phyloP scores from a whole-genome alignment of 495 filamentous ascomycete genomes.

The Aspergillus saccharolyticus region DNA sequence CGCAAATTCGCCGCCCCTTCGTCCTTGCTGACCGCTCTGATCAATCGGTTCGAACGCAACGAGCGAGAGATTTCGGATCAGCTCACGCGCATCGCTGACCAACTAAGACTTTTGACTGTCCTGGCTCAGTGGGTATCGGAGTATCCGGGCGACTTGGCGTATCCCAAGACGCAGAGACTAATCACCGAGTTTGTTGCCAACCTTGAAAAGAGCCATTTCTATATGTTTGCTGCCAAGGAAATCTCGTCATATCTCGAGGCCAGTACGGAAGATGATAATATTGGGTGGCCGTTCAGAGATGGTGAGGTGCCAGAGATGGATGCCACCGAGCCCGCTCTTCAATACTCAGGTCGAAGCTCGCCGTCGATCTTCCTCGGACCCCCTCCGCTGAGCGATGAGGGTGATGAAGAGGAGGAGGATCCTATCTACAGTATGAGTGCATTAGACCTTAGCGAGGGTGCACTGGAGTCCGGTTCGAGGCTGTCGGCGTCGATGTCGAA shows the following conservation, averaged over 20 bases:
- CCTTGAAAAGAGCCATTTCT: slow-evolving; percentile 65
- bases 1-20: slow-evolving; percentile 85
- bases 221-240: slow-evolving; percentile 77
- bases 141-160: slow-evolving; percentile 90
- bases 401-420: slow-evolving; percentile 37
- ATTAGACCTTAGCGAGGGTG: slow-evolving; percentile 40
- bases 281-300: slow-evolving; percentile 69
- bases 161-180: slow-evolving; percentile 64
- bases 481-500: slow-evolving; percentile 42
- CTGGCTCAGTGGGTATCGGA: slow-evolving; percentile 83
- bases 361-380: slow-evolving; percentile 33
- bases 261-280: slow-evolving; percentile 71
- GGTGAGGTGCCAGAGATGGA: slow-evolving; percentile 43
- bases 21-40: slow-evolving; percentile 66
- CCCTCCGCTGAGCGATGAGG: slow-evolving; percentile 23
- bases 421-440: slow-evolving; percentile 41
- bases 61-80: slow-evolving; percentile 55
- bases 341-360: slow-evolving; percentile 38
- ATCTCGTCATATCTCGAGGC: slow-evolving; percentile 64
- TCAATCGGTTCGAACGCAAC: slow-evolving; percentile 66
- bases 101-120: slow-evolving; percentile 77
- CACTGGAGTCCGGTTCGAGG: slow-evolving; percentile 33
- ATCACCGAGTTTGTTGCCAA: slow-evolving; percentile 66
- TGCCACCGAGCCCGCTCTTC: slow-evolving; percentile 32
- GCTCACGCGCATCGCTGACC: slow-evolving; percentile 67